These are phyloP conservation scores for Stachybotrys chlorohalonatus DNA, from an alignment of 2,329 filamentous ascomycete species.

Conservation along the genomic window DNA sequence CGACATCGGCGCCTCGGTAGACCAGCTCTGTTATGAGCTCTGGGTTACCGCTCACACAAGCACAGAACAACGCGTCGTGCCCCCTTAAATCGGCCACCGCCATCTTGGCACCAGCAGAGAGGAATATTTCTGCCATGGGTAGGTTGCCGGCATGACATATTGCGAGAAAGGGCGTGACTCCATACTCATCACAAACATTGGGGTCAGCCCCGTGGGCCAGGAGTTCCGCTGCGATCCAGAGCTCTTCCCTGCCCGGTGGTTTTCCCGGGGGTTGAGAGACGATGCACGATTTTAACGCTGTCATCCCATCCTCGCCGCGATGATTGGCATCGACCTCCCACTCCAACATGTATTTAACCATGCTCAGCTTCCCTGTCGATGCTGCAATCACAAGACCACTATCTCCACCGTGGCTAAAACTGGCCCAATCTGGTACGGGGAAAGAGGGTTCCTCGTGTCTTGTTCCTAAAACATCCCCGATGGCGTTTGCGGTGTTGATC, in stretches of 20 bases:
- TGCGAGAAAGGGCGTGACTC: constrained; percentile 4
- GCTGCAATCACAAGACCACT: constrained; percentile 9
- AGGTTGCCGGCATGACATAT: constrained; percentile 2
- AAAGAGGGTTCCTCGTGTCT: not conserved
- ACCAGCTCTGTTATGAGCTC: constrained; percentile 7
- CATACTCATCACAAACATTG: not conserved
- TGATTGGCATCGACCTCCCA: constrained; percentile 6
- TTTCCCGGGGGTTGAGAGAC: not conserved
- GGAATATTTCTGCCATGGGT: constrained; percentile 3
- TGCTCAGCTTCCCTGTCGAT: constrained; percentile 2
- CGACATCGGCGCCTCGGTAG: constrained; percentile 5
- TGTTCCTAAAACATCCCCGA: not conserved
- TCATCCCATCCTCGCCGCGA: constrained; percentile 2
- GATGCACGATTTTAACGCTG: constrained; percentile 3
- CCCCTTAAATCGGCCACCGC: constrained; percentile 6
- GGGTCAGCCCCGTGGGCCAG: constrained; percentile 3
- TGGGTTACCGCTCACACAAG: constrained; percentile 2
- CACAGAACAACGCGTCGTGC: constrained; percentile 5
- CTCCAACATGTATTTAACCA: constrained; percentile 8
- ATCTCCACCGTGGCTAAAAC: constrained; percentile 1
- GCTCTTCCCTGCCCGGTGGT: not conserved
- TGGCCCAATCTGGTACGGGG: not conserved
- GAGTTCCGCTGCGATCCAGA: not conserved
- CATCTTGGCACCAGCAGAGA: constrained; percentile 7
- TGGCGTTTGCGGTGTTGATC: not conserved